Evolutionary conservation across 495 filamentous ascomycete species (phyloP).

Genomic region (Penicillium robsamsonii): DNA sequence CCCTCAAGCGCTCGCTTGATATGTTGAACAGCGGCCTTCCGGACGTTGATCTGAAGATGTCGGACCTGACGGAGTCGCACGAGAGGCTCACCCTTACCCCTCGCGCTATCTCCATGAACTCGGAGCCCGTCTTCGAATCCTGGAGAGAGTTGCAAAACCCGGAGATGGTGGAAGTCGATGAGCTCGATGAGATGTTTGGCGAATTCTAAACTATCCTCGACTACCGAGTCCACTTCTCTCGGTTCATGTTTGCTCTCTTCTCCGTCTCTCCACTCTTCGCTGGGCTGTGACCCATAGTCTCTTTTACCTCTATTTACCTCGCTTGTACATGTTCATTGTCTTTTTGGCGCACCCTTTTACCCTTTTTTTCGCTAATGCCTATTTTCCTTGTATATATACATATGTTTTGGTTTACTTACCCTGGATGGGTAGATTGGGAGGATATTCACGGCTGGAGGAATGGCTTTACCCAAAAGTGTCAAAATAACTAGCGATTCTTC

Average conservation of each 20-base stretch:
- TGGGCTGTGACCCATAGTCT: slow-evolving; percentile 18
- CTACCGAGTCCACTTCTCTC: not conserved
- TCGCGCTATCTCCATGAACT: slow-evolving; percentile 43
- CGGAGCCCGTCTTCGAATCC: slow-evolving; percentile 40
- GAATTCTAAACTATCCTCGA: slow-evolving; percentile 37
- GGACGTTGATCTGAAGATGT: slow-evolving; percentile 48
- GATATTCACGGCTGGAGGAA: slow-evolving; percentile 14
- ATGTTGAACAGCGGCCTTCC: slow-evolving; percentile 44
- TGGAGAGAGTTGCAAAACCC: slow-evolving; percentile 72
- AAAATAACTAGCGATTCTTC: slow-evolving; percentile 9
- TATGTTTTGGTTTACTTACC: slow-evolving; percentile 18
- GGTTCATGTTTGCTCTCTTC: not conserved
- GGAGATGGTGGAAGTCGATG: slow-evolving; percentile 85
- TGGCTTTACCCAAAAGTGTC: slow-evolving; percentile 14
- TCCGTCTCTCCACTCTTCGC: slow-evolving; percentile 20
- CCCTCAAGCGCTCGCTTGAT: slow-evolving; percentile 46
- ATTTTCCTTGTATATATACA: slow-evolving; percentile 41
- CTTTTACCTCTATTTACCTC: slow-evolving; percentile 16
- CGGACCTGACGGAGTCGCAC: slow-evolving; percentile 44
- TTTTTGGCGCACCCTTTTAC: slow-evolving; percentile 20
- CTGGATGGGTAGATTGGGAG: slow-evolving; percentile 29
- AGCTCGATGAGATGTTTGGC: slow-evolving; percentile 83
- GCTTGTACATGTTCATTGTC: slow-evolving; percentile 33
- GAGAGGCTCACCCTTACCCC: slow-evolving; percentile 39
- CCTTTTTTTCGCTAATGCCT: slow-evolving; percentile 23